Evolutionary conservation across 768 basidiomycete genomes (phyloP).

Genomic region (Leccinum subgranulosum): DNA sequence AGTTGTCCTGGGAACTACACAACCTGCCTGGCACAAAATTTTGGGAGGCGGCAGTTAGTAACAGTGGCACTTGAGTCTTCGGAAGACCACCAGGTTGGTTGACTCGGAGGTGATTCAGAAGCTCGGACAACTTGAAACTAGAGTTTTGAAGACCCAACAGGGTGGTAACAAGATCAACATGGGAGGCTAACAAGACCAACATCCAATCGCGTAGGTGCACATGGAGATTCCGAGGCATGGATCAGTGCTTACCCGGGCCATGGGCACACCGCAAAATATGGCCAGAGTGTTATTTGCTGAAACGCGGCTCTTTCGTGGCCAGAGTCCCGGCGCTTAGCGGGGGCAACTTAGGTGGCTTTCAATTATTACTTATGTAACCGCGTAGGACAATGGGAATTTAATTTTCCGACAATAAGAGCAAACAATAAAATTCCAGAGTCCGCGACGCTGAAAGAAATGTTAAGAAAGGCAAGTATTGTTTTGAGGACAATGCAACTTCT

Average conservation of each 20-base stretch:
- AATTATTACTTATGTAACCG: too few relatives aligned
- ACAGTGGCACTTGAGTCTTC: not conserved
- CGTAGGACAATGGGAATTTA: slow-evolving; percentile 1
- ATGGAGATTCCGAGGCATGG: not conserved
- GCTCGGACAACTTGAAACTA: not conserved
- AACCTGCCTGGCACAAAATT: too few relatives aligned
- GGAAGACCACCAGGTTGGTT: not conserved
- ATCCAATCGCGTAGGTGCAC: not conserved
- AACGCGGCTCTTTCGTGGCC: not conserved
- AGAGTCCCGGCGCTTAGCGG: not conserved
- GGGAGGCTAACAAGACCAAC: too few relatives aligned
- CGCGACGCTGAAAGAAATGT: slow-evolving; percentile 16
- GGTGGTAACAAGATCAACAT: not conserved
- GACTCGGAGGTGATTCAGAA: not conserved
- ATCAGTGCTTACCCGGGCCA: not conserved
- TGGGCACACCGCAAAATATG: not conserved
- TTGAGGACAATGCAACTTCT: slow-evolving; percentile 22
- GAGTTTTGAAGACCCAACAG: not conserved
- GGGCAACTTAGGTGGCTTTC: not conserved
- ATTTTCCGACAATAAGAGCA: slow-evolving; percentile 7
- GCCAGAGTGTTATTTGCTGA: not conserved
- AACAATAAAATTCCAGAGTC: slow-evolving; percentile 14
- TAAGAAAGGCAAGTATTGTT: slow-evolving; percentile 22
- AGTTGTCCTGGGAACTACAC: too few relatives aligned
- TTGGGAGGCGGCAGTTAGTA: not conserved